These are phyloP conservation scores for Acanthamoeba triangularis DNA, from an alignment of 208 protist species.

Conservation along the genomic window DNA sequence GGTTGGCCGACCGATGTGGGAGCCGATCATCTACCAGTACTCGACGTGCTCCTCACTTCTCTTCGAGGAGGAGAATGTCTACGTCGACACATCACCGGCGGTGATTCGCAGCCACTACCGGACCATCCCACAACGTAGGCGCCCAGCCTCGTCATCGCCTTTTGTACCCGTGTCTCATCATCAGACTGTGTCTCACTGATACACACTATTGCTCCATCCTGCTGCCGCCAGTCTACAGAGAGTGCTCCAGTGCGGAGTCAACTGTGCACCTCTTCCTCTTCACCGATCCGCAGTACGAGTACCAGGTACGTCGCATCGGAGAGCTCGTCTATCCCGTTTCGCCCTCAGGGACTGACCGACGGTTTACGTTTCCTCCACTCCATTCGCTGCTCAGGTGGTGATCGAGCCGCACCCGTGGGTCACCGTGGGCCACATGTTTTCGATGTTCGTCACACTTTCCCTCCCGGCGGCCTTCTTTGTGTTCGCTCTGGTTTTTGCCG, in stretches of 20 bases:
- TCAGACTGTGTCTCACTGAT: too few species aligned
- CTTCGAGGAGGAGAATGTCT: conserved; percentile 30
- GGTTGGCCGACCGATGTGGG: neutral
- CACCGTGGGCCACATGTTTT: neutral
- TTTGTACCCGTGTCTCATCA: neutral
- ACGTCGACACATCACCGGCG: neutral
- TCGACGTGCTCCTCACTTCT: neutral
- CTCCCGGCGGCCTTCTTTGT: conserved; percentile 15
- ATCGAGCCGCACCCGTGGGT: neutral
- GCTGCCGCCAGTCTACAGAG: neutral
- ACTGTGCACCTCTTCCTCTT: conserved; percentile 38
- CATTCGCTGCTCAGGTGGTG: neutral
- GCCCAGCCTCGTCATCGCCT: neutral
- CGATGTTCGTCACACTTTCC: neutral
- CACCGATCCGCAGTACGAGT: neutral
- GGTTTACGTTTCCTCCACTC: neutral
- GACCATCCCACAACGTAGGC: conserved; percentile 35
- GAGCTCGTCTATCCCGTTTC: neutral
- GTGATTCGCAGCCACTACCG: conserved; percentile 32
- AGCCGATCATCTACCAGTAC: conserved; percentile 4
- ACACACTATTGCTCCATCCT: too few species aligned
- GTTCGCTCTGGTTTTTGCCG: neutral
- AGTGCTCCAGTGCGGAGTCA: neutral
- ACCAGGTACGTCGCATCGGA: neutral
- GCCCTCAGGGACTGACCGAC: neutral